These are phyloP conservation scores for Naganishia sp. DNA, from an alignment of 1,284 basidiomycete genomes.

Conservation along the genomic window DNA sequence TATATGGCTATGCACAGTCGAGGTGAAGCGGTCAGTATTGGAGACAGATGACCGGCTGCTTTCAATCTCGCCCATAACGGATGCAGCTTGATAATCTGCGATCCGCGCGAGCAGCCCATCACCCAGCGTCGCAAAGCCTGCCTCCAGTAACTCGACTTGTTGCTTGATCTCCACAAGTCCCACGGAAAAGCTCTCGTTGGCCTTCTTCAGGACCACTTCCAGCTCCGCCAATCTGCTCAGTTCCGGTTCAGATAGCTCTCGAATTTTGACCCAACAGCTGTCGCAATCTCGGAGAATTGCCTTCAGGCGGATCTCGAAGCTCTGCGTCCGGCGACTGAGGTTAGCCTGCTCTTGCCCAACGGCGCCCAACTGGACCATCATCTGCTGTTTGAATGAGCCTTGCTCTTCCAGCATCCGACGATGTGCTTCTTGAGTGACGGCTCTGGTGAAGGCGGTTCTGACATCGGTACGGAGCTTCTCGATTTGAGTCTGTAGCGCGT, in stretches of 20 bases:
- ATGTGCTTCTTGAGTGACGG: not conserved
- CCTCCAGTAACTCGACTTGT: slow-evolving; percentile 1
- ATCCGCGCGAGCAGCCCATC: not conserved
- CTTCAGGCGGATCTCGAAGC: not conserved
- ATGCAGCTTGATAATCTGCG: not conserved
- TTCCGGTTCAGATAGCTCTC: not conserved
- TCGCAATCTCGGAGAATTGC: not conserved
- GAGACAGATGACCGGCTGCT: too few relatives aligned
- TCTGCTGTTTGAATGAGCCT: not conserved
- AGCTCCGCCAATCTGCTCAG: not conserved
- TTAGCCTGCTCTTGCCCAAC: not conserved
- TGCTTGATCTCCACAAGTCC: not conserved
- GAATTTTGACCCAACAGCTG: not conserved
- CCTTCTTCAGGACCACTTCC: not conserved
- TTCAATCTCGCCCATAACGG: too few relatives aligned
- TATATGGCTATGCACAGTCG: too few relatives aligned
- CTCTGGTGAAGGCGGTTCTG: not conserved
- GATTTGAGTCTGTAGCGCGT: not conserved
- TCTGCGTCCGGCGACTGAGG: not conserved
- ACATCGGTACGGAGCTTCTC: not conserved
- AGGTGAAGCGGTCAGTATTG: too few relatives aligned
- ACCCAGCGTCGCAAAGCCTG: not conserved
- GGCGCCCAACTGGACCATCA: not conserved
- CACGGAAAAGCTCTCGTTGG: not conserved
- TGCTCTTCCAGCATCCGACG: too few relatives aligned